phyloP scores from a whole-genome alignment of 345 rosid genomes.

The Hypericum perforatum region DNA sequence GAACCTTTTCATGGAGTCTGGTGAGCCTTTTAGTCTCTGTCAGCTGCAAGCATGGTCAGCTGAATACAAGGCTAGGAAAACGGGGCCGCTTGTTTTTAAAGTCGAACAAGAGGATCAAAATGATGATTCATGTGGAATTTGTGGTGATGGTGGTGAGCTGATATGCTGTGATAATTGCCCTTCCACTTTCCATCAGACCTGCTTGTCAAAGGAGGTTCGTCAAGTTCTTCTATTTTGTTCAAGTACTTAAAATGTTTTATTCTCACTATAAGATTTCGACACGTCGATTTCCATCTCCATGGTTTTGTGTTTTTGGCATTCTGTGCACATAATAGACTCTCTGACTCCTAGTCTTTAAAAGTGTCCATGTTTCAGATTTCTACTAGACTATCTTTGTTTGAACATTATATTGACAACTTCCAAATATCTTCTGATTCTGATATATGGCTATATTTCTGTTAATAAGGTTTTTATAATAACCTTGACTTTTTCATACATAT shows the following conservation, averaged over 20 bases:
- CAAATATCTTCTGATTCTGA: too few relatives aligned
- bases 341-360: too few relatives aligned
- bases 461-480: too few relatives aligned
- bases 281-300: background rate
- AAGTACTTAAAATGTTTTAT: background rate
- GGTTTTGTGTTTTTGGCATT: too few relatives aligned
- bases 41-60: conserved; percentile 87
- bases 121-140: conserved; percentile 92
- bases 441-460: too few relatives aligned
- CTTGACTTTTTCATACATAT: too few relatives aligned
- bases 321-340: too few relatives aligned
- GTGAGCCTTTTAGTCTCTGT: conserved; percentile 60
- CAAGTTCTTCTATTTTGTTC: conserved; percentile 13
- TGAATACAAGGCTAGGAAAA: conserved; percentile 68
- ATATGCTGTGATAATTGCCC: conserved; percentile 96
- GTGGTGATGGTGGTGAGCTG: conserved; percentile 89
- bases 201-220: conserved; percentile 73
- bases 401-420: too few relatives aligned
- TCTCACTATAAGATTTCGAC: conserved; percentile 5
- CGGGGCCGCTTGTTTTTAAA: conserved; percentile 30
- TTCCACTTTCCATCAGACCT: conserved; percentile 74
- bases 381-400: too few relatives aligned
- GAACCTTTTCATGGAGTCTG: conserved; percentile 80
- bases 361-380: too few relatives aligned
- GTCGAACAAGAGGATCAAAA: conserved; percentile 61